Evolutionary conservation across 805 yeast genomes (phyloP), one percentile per base, ranked within the genome.

Genomic region (Suhomyces sp.): DNA sequence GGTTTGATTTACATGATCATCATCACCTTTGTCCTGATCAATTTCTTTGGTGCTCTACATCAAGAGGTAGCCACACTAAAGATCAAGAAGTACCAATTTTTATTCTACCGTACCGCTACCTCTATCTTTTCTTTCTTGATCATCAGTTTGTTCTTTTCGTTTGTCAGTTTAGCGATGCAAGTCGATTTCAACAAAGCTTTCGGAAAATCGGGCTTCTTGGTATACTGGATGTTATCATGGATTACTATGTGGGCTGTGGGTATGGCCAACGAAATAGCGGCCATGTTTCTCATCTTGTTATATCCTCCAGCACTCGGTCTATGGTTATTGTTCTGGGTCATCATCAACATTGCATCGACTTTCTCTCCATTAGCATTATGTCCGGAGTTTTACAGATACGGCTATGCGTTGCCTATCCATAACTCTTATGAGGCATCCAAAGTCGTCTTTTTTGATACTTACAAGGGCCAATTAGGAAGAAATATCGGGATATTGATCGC

Each of bases 191-290:
- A 75, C 10, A 49, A 35, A 2, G 60, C 85, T 0, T 83, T 77
- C 62, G 88, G 87, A 2, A 66, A 58, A 19, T 76, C 79, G 6
- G 95, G 95, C 0, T 84, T 84, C 56, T 70, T 85, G 25, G 79
- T 84, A 1, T 75, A 74, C 43, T 86, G 95, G 95, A 71, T 81
- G 76, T 46, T 78, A 21, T 70, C 79, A 5, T 85, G 65, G 54
- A 46, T 85, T 32, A 74, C 86, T 5, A 79, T 85, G 86, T 62
- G 78, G 43, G 86, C 90, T 1, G 82, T 83, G 22, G 95, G 95
- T 39, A 76, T 83, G 28, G 79, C 82, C 19, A 82, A 80, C 51
- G 93, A 85, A 57, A 76, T 81, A 42, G 60, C 74, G 47, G 78
- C 79, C 0, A 52, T 78, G 55, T 20, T 83, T 5, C 53, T 74